Conservation (phyloP, 306 rosid species). For the Vicia villosa region DNA sequence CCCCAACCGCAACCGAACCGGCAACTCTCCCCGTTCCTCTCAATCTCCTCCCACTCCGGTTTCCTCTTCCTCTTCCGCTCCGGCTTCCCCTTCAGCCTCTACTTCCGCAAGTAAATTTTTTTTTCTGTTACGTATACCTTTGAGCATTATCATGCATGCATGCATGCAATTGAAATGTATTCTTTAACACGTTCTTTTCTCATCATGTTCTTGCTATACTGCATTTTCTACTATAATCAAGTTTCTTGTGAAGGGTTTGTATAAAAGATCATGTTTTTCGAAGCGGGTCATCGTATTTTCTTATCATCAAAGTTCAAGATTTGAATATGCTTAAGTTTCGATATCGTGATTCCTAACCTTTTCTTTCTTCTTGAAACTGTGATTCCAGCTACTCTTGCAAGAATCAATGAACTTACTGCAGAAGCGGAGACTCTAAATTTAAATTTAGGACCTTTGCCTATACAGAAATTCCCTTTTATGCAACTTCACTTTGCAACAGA, state of each 20-base stretch:
- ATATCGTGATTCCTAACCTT: neutral
- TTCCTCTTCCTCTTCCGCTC: neutral
- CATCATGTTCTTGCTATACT: neutral
- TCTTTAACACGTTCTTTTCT: neutral
- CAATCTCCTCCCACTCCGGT: too few relatives aligned
- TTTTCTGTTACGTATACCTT: too few relatives aligned
- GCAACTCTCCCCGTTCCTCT: too few relatives aligned
- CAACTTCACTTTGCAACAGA: slow-evolving; percentile 62
- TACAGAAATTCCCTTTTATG: slow-evolving; percentile 38
- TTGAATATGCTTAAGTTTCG: neutral
- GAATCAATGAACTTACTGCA: neutral
- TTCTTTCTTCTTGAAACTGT: neutral
- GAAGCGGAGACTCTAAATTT: neutral
- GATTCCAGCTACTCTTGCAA: too few relatives aligned
- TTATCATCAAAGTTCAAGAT: neutral
- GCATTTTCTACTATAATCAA: neutral
- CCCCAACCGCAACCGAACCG: too few relatives aligned
- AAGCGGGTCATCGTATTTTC: neutral
- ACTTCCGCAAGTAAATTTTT: neutral
- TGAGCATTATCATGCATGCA: too few relatives aligned
- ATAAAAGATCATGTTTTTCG: neutral
- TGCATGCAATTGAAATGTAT: too few relatives aligned
- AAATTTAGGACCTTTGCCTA: neutral
- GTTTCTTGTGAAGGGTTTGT: neutral
- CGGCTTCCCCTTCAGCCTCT: neutral